These are phyloP conservation scores for Dalbergia oliveri DNA, from an alignment of 306 rosid genomes.

Conservation along the genomic window DNA sequence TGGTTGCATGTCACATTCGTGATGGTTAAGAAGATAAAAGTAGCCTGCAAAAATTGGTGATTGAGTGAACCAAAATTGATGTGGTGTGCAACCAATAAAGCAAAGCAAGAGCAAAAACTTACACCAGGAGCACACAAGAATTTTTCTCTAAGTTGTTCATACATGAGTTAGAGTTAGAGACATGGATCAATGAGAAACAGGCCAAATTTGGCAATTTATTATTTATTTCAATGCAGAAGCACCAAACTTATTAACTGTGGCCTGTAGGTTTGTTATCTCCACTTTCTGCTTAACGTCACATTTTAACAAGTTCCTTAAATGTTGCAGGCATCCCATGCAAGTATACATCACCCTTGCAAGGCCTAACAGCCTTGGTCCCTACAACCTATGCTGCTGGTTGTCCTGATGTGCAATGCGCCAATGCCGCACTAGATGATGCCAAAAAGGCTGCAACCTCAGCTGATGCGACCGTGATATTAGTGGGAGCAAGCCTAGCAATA, in stretches of 20 bases:
- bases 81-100: too few relatives aligned
- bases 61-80: too few relatives aligned
- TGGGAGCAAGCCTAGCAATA: slow-evolving; percentile 75
- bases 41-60: too few relatives aligned
- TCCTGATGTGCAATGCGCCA: slow-evolving; percentile 75
- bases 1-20: too few relatives aligned
- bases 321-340: slow-evolving; percentile 87
- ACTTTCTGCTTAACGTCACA: slow-evolving; percentile 11
- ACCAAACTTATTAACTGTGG: slow-evolving; percentile 2
- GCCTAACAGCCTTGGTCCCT: slow-evolving; percentile 71
- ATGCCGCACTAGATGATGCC: slow-evolving; percentile 71
- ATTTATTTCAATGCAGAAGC: neutral
- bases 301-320: neutral
- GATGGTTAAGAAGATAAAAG: too few relatives aligned
- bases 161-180: neutral
- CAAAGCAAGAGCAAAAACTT: too few relatives aligned
- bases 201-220: slow-evolving; percentile 12
- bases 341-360: slow-evolving; percentile 89
- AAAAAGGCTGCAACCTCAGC: slow-evolving; percentile 77
- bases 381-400: slow-evolving; percentile 77
- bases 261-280: slow-evolving; percentile 4
- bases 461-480: slow-evolving; percentile 82
- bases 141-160: neutral
- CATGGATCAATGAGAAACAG: neutral
- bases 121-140: too few relatives aligned